These are phyloP conservation scores for Croton setiger DNA, from an alignment of 441 rosid species.

Conservation along the genomic window DNA sequence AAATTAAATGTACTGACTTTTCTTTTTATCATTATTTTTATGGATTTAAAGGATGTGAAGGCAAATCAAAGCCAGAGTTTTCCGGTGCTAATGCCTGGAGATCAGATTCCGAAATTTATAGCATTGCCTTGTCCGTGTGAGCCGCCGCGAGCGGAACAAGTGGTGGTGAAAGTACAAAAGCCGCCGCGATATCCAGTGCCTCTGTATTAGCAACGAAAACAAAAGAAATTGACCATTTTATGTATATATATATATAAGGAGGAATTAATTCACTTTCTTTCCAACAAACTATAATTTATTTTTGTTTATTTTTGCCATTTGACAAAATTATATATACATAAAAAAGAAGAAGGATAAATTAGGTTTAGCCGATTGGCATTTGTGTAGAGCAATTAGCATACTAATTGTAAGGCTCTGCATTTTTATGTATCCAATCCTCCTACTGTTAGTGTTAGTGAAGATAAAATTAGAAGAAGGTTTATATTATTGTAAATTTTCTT, in stretches of 20 bases:
- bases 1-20: neutral
- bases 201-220: constrained; percentile 38
- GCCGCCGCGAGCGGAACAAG: constrained; percentile 50
- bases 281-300: too few species aligned
- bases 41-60: constrained; percentile 51
- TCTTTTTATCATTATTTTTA: neutral
- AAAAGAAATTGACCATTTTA: neutral
- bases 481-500: too few species aligned
- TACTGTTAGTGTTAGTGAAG: too few species aligned
- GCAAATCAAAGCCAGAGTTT: constrained; percentile 46
- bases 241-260: constrained; percentile 3
- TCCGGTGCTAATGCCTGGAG: constrained; percentile 92
- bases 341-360: neutral
- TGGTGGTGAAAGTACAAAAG: constrained; percentile 34
- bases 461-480: too few species aligned
- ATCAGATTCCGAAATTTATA: constrained; percentile 67
- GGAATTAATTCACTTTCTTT: neutral
- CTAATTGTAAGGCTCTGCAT: too few species aligned
- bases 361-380: neutral
- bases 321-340: neutral
- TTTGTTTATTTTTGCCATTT: neutral
- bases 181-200: constrained; percentile 63
- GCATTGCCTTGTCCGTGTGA: constrained; percentile 86
- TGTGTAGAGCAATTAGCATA: constrained; percentile 2
- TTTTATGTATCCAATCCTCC: too few species aligned